Evolutionary conservation across 2,329 filamentous ascomycete species (phyloP), one percentile per base, ranked within the genome.

Genomic region (Hortaea werneckii): DNA sequence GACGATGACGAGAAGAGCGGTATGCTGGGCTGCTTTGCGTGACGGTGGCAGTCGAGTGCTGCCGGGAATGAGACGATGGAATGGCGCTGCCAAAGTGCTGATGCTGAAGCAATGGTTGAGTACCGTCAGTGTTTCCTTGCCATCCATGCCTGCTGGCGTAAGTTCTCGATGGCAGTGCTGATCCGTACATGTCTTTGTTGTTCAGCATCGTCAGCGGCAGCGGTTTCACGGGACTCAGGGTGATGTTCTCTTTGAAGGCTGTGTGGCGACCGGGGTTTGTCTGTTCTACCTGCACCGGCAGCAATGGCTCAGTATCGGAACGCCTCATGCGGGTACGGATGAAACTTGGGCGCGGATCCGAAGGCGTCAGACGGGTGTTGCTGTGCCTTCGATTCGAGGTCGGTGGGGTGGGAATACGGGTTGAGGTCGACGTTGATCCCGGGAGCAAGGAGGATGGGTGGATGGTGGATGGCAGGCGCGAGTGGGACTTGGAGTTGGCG

Each of bases 231-330:
- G 54, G 54, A 43, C 55, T 63, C 27, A 56, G 44, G 1, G 60
- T 52, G 26, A 61, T 51, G 46, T 63, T 63, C 50, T 65, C 61
- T 46, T 63, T 64, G 53, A 60, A 61, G 0, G 55, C 54, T 6
- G 56, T 60, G 13, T 51, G 44, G 10, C 56, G 55, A 12, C 49
- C 51, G 30, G 46, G 48, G 34, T 39, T 48, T 38, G 41, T 35
- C 32, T 47, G 44, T 29, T 54, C 45, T 29, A 42, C 12, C 38
- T 50, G 43, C 40, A 41, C 13, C 41, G 51, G 45, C 20, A 65
- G 50, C 49, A 63, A 46, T 7, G 63, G 61, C 53, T 62, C 57
- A 8, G 62, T 64, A 29, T 65, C 62, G 7, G 60, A 64, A 37
- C 60, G 45, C 28, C 53, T 52, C 32, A 64, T 52, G 12, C 53